phyloP scores from a whole-genome alignment of 78 protist species.

The Isochrysis galbana region DNA sequence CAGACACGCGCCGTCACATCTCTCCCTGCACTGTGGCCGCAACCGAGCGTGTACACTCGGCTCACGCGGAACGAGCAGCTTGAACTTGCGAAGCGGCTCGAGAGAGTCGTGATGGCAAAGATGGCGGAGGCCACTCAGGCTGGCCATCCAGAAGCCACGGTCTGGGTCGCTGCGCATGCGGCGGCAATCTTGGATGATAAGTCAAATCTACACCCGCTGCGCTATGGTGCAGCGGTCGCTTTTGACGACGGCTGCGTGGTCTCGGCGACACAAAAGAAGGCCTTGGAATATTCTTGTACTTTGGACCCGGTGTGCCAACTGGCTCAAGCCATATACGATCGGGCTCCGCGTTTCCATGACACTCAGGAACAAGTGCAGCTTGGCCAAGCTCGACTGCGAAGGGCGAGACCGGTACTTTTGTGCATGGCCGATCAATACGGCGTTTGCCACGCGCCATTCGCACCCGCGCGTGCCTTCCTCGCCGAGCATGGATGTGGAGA shows the following conservation, averaged over 20 bases:
- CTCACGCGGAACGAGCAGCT: neutral
- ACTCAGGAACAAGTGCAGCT: too few relatives aligned
- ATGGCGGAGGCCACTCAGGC: neutral
- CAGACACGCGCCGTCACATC: neutral
- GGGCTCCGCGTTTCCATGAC: too few relatives aligned
- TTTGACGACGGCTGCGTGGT: neutral
- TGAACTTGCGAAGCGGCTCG: too few relatives aligned
- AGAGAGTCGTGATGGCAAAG: too few relatives aligned
- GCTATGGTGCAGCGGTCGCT: too few relatives aligned
- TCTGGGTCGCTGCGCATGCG: neutral
- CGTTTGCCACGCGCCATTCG: neutral
- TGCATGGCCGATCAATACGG: neutral
- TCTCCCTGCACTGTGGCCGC: neutral
- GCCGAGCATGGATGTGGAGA: neutral
- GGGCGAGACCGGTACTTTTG: neutral
- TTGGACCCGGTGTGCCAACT: neutral
- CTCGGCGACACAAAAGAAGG: neutral
- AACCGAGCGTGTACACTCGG: neutral
- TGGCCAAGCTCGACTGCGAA: too few relatives aligned
- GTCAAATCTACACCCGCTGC: too few relatives aligned
- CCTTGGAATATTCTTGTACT: neutral
- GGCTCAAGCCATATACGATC: neutral
- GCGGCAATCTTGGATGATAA: too few relatives aligned
- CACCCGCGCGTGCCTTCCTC: neutral
- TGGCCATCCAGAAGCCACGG: neutral